These are phyloP conservation scores for Simmondsia chinensis DNA, from an alignment of 148 eudicot species.

Conservation along the genomic window DNA sequence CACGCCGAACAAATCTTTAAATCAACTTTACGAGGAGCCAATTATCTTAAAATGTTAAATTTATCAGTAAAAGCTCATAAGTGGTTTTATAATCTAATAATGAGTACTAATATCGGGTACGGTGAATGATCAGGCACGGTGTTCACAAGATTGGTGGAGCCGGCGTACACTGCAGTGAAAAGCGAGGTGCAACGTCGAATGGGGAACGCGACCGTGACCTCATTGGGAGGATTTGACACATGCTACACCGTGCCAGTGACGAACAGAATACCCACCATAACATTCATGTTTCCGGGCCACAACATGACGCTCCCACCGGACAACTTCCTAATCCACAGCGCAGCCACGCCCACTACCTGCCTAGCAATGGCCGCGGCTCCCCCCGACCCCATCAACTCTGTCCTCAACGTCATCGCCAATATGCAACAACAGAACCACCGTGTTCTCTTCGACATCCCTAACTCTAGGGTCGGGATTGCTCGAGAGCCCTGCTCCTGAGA, in stretches of 20 bases:
- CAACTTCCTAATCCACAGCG: conserved; percentile 68
- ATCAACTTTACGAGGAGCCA: too few species aligned
- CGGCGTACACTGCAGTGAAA: conserved; percentile 56
- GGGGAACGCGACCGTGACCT: conserved; percentile 35
- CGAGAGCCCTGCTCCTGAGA: conserved; percentile 60
- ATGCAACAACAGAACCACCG: conserved; percentile 90
- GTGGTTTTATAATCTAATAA: too few species aligned
- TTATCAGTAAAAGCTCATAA: too few species aligned
- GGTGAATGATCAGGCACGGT: conserved; percentile 44
- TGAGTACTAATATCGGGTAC: neutral
- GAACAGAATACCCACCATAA: conserved; percentile 44
- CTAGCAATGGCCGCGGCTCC: conserved; percentile 73
- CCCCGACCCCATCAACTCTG: conserved; percentile 28
- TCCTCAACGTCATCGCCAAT: conserved; percentile 65
- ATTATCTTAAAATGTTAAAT: too few species aligned
- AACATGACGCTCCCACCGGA: conserved; percentile 54
- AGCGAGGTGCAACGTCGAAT: conserved; percentile 53
- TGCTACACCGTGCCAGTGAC: conserved; percentile 59
- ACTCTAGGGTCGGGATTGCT: conserved; percentile 65
- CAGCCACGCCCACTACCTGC: conserved; percentile 43
- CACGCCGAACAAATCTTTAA: too few species aligned
- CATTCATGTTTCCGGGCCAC: conserved; percentile 59
- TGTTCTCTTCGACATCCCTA: conserved; percentile 50
- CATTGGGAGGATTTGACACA: conserved; percentile 84
- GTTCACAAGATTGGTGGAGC: conserved; percentile 38